phyloP scores from a whole-genome alignment of 75 land plant species.

The Cunninghamia lanceolata region DNA sequence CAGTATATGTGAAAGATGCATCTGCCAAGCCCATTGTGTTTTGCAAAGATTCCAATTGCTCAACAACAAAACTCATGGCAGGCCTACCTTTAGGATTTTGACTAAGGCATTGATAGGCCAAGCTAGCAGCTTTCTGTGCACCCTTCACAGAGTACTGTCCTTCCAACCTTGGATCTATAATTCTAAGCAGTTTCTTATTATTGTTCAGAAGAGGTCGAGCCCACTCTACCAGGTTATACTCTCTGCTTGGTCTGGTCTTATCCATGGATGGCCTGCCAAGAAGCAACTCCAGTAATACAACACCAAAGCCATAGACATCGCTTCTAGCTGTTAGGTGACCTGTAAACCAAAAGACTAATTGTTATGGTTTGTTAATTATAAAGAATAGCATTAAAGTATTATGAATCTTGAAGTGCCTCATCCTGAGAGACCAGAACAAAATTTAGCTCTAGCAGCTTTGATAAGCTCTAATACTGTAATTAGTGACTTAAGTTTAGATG shows the following conservation, averaged over 20 bases:
- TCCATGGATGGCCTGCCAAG: conserved; percentile 70
- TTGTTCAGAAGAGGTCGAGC: conserved; percentile 56
- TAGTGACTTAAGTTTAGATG: neutral
- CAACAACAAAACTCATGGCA: conserved; percentile 56
- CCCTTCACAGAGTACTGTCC: conserved; percentile 42
- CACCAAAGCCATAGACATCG: conserved; percentile 80
- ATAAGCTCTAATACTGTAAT: neutral
- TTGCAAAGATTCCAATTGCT: conserved; percentile 44
- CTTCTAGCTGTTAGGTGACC: conserved; percentile 37
- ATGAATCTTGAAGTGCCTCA: neutral
- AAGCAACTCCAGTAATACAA: conserved; percentile 72
- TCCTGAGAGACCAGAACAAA: neutral
- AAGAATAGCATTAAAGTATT: neutral
- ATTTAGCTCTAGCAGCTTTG: neutral
- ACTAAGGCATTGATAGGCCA: conserved; percentile 65
- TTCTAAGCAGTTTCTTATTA: conserved; percentile 38
- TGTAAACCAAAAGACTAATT: conserved; percentile 4
- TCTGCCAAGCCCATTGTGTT: neutral
- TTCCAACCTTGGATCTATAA: conserved; percentile 67
- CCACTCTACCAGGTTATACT: conserved; percentile 77
- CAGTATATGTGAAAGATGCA: conserved; percentile 13
- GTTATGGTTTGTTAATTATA: neutral
- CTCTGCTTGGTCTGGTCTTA: conserved; percentile 60
- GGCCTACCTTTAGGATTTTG: conserved; percentile 69
- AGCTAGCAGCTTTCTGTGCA: conserved; percentile 40